phyloP scores from a whole-genome alignment of 2,329 filamentous ascomycete genomes.

The Xylaria arbuscula region DNA sequence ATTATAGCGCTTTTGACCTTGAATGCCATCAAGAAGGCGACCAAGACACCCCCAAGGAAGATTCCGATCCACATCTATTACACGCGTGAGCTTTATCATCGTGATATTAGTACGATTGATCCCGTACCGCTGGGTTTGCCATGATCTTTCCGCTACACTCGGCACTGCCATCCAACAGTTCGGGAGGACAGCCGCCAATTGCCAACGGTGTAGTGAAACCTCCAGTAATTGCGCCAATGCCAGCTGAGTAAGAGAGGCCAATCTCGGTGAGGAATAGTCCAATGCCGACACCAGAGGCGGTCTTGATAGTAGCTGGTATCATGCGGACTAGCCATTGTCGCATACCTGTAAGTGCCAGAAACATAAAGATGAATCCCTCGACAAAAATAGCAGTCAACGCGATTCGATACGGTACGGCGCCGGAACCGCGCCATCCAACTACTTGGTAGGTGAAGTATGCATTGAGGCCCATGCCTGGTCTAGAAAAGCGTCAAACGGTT shows the following conservation, averaged over 20 bases:
- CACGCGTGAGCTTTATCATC: slow-evolving; percentile 36
- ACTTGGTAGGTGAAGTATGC: slow-evolving; percentile 76
- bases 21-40: slow-evolving; percentile 83
- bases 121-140: slow-evolving; percentile 75
- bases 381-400: slow-evolving; percentile 73
- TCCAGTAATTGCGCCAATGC: slow-evolving; percentile 85
- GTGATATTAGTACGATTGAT: background rate
- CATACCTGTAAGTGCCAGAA: slow-evolving; percentile 74
- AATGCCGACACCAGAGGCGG: slow-evolving; percentile 73
- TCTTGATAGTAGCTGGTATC: slow-evolving; percentile 73
- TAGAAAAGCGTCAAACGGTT: slow-evolving; percentile 47
- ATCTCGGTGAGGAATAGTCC: slow-evolving; percentile 73
- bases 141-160: slow-evolving; percentile 73
- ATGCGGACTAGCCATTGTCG: slow-evolving; percentile 77
- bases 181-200: slow-evolving; percentile 76
- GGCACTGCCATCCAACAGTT: slow-evolving; percentile 62
- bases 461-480: slow-evolving; percentile 75
- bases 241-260: slow-evolving; percentile 79
- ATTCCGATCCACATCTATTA: slow-evolving; percentile 84
- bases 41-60: slow-evolving; percentile 81
- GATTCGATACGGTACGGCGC: slow-evolving; percentile 67
- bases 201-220: slow-evolving; percentile 76
- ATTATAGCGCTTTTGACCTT: slow-evolving; percentile 80
- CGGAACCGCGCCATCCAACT: slow-evolving; percentile 68
- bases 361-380: slow-evolving; percentile 72